phyloP scores from a whole-genome alignment of 2,329 filamentous ascomycete genomes.

The Neoascochyta sp. region DNA sequence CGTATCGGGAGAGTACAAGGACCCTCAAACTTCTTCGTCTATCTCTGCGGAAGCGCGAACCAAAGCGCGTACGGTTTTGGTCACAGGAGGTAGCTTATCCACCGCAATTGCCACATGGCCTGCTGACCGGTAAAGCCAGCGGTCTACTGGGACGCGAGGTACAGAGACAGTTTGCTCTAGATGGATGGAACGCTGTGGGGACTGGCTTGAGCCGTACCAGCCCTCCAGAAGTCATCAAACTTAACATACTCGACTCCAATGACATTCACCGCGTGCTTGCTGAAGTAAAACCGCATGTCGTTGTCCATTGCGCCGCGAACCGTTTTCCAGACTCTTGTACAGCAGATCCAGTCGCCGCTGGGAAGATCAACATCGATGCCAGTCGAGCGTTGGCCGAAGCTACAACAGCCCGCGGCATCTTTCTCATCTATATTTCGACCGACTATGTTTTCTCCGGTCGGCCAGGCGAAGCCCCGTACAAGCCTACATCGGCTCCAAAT shows the following conservation, averaged over 20 bases:
- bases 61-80: constrained; percentile 57
- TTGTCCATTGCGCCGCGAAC: constrained; percentile 89
- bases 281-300: constrained; percentile 62
- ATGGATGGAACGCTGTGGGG: constrained; percentile 53
- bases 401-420: constrained; percentile 58
- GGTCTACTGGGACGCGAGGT: constrained; percentile 81
- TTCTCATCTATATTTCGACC: constrained; percentile 76
- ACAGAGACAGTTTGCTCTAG: constrained; percentile 63
- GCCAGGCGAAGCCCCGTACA: constrained; percentile 80
- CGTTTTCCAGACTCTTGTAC: constrained; percentile 84
- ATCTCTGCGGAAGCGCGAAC: constrained; percentile 4
- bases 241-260: constrained; percentile 48
- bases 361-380: constrained; percentile 69
- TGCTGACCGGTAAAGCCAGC: constrained; percentile 49
- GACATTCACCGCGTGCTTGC: constrained; percentile 49
- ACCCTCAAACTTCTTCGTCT: constrained; percentile 5
- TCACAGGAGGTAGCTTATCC: constrained; percentile 63
- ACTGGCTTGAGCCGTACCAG: constrained; percentile 66
- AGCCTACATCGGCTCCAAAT: constrained; percentile 56
- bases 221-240: constrained; percentile 59
- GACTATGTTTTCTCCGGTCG: constrained; percentile 75
- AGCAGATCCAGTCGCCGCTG: constrained; percentile 70
- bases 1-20: constrained; percentile 6
- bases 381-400: constrained; percentile 63
- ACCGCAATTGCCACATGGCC: constrained; percentile 8